These are phyloP conservation scores for Pseudonitzschia multistriata DNA, from an alignment of 108 stramenopile species.

Conservation along the genomic window DNA sequence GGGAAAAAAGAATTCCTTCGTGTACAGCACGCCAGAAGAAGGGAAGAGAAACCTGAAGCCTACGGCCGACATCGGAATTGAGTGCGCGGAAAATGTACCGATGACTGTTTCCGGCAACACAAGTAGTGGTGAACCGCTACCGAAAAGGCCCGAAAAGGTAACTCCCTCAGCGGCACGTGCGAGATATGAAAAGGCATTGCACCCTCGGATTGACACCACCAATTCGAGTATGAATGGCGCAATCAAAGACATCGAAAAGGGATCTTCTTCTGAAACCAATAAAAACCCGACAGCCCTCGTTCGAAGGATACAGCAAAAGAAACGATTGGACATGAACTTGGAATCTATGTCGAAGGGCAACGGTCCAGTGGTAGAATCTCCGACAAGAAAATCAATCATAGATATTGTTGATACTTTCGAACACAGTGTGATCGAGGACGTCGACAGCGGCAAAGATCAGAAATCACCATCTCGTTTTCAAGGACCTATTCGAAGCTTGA, in stretches of 20 bases:
- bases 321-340: background rate
- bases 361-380: background rate
- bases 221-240: background rate
- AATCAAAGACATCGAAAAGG: background rate
- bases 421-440: background rate
- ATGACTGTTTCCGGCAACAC: background rate
- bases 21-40: background rate
- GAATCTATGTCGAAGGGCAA: background rate
- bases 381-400: background rate
- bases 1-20: background rate
- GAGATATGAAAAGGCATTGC: conserved; percentile 36
- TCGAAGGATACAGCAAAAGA: conserved; percentile 8
- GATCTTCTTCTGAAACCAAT: background rate
- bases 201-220: conserved; percentile 9
- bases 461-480: background rate
- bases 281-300: background rate
- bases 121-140: background rate
- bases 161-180: conserved; percentile 27
- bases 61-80: too few relatives aligned
- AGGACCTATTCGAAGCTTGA: conserved; percentile 1
- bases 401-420: conserved; percentile 14
- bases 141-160: conserved; percentile 30
- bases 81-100: too few relatives aligned
- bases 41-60: background rate
- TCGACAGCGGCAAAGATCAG: too few relatives aligned